phyloP scores from a whole-genome alignment of 1,284 basidiomycete species.

The Mycosarcoma maydis region DNA sequence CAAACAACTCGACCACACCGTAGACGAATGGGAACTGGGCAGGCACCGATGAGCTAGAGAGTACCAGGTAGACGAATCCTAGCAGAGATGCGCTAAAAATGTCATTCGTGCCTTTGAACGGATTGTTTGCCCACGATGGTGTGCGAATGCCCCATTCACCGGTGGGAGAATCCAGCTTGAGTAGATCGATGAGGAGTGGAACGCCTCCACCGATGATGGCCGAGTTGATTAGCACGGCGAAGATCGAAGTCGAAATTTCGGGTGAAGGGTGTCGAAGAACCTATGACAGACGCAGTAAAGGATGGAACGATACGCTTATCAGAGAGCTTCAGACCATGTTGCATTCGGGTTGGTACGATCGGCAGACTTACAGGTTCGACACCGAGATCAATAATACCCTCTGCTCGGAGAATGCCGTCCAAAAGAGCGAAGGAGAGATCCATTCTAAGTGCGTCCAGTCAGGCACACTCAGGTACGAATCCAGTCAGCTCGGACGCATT shows the following conservation, averaged over 20 bases:
- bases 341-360: neutral
- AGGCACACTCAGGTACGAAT: no score
- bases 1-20: neutral
- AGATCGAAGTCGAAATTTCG: constrained; percentile 34
- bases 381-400: constrained; percentile 54
- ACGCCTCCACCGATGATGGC: constrained; percentile 52
- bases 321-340: neutral
- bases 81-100: constrained; percentile 33
- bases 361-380: constrained; percentile 26
- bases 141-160: constrained; percentile 50
- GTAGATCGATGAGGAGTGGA: constrained; percentile 51
- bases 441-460: constrained; percentile 8
- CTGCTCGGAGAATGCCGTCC: constrained; percentile 53
- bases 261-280: constrained; percentile 36
- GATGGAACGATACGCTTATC: neutral
- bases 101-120: constrained; percentile 41
- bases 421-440: constrained; percentile 46
- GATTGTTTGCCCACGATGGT: constrained; percentile 46
- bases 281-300: constrained; percentile 5
- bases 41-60: constrained; percentile 3
- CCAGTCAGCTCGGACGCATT: no score
- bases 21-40: constrained; percentile 2
- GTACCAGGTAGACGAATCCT: constrained; percentile 19
- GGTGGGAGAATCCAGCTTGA: constrained; percentile 47
- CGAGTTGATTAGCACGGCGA: constrained; percentile 47